Conservation (phyloP, 2,329 filamentous ascomycete genomes). For the Colletotrichum lindemuthianum region DNA sequence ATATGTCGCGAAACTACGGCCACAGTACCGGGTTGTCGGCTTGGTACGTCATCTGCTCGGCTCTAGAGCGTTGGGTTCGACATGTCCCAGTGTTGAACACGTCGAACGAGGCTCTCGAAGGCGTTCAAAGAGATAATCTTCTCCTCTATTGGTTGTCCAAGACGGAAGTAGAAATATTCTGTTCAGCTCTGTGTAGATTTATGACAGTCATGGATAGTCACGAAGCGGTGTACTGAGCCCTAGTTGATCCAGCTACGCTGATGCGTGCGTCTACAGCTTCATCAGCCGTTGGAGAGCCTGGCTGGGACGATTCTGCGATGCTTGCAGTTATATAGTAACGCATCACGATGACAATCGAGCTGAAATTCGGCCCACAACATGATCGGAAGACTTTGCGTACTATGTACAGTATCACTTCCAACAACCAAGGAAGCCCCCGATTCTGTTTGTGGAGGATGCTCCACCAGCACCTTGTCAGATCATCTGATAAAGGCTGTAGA, state of each 20-base stretch:
- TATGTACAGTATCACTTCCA: conserved; percentile 13
- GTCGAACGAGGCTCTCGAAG: background rate
- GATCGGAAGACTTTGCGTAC: too few species aligned
- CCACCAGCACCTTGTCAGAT: conserved; percentile 31
- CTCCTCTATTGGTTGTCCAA: background rate
- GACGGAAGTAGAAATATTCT: background rate
- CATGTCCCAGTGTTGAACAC: background rate
- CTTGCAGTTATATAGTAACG: too few species aligned
- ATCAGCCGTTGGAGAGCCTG: too few species aligned
- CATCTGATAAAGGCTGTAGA: conserved; percentile 28
- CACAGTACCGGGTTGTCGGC: conserved; percentile 19
- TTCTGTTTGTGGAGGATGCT: background rate
- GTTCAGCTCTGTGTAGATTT: too few species aligned
- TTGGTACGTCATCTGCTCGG: conserved; percentile 18
- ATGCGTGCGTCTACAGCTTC: too few species aligned
- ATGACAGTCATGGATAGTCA: too few species aligned
- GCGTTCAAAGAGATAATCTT: background rate
- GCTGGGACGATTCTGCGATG: too few species aligned
- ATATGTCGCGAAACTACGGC: conserved; percentile 13
- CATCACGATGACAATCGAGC: too few species aligned
- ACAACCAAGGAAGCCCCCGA: background rate
- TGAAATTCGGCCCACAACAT: too few species aligned
- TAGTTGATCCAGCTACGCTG: too few species aligned
- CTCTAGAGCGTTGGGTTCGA: background rate
- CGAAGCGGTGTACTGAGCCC: too few species aligned